Evolutionary conservation across 352 stramenopile species (phyloP).

Genomic region (Peronospora belbahrii): DNA sequence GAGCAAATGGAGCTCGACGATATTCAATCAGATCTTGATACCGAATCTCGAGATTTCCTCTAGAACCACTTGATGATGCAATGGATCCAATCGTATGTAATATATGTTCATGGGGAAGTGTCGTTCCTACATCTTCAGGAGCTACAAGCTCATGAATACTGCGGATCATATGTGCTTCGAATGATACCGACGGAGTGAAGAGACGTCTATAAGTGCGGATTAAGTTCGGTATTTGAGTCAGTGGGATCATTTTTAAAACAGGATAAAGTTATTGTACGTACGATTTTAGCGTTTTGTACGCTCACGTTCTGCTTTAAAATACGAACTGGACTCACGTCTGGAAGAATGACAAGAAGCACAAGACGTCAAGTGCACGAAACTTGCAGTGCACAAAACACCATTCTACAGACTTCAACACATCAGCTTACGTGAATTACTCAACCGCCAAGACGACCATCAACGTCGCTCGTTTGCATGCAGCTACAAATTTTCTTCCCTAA

Average conservation of each 20-base stretch:
- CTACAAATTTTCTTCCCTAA: conserved; percentile 8
- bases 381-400: too few relatives aligned
- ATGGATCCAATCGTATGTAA: conserved; percentile 37
- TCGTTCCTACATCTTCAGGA: conserved; percentile 26
- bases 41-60: conserved; percentile 21
- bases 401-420: conserved; percentile 2
- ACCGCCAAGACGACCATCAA: conserved; percentile 1
- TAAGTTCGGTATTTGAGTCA: too few relatives aligned
- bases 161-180: conserved; percentile 36
- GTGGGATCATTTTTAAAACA: too few relatives aligned
- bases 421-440: conserved; percentile 3
- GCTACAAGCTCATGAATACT: conserved; percentile 38
- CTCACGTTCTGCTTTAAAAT: conserved; percentile 58
- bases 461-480: conserved; percentile 8
- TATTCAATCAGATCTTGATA: conserved; percentile 50
- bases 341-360: conserved; percentile 73
- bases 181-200: background rate
- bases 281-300: conserved; percentile 80
- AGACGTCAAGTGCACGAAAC: too few relatives aligned
- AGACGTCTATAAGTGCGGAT: conserved; percentile 10
- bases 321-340: conserved; percentile 83
- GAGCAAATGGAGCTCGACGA: conserved; percentile 30
- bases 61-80: background rate
- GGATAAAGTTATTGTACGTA: conserved; percentile 90
- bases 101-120: conserved; percentile 54